Evolutionary conservation across 2,329 filamentous ascomycete genomes (phyloP).

Genomic region (Thielaviopsis populi): DNA sequence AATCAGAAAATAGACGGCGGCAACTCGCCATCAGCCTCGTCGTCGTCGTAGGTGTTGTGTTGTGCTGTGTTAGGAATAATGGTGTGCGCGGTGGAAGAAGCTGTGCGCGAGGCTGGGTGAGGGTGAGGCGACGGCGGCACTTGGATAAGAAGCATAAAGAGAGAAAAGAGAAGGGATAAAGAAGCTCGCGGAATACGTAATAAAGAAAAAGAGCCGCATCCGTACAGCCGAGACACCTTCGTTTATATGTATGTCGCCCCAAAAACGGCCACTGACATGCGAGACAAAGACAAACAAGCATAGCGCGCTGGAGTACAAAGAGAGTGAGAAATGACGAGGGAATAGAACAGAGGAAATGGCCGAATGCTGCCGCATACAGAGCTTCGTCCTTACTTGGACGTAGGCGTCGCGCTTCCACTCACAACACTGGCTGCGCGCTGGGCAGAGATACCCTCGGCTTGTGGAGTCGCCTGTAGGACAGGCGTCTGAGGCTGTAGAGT

Average conservation of each 20-base stretch:
- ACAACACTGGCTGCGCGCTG: conserved; percentile 23
- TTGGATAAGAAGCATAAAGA: neutral
- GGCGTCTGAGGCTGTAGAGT: conserved; percentile 10
- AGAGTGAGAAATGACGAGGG: neutral
- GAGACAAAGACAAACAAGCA: neutral
- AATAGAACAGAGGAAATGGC: neutral
- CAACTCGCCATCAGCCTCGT: neutral
- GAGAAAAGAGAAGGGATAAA: neutral
- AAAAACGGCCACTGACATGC: neutral
- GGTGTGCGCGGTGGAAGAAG: too few species aligned
- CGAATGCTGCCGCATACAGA: neutral
- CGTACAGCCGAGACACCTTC: neutral
- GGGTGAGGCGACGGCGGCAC: neutral
- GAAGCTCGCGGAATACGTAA: neutral
- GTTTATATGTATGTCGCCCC: neutral
- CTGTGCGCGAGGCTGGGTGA: neutral
- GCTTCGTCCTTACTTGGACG: neutral
- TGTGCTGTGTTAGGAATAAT: neutral
- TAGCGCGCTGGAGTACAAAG: neutral
- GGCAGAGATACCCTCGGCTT: neutral
- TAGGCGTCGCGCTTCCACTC: conserved; percentile 28
- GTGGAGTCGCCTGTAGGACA: neutral
- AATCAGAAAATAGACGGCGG: neutral
- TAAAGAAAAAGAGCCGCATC: neutral
- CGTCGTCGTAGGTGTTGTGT: too few species aligned